Conservation (phyloP, 2,329 filamentous ascomycete species). For the Pseudogymnoascus sp. region DNA sequence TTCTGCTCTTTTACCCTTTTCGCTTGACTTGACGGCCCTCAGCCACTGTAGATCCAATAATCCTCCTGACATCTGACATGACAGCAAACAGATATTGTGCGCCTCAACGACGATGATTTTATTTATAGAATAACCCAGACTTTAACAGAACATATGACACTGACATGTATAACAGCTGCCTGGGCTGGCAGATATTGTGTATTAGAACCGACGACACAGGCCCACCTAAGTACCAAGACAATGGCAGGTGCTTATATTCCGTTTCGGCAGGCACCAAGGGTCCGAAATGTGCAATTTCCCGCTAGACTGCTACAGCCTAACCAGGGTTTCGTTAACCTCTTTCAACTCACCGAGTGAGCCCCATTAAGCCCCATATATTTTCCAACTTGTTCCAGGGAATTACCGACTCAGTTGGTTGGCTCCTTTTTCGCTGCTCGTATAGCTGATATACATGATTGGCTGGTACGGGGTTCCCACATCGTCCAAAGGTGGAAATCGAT, state of each 20-base stretch:
- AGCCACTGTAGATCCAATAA: not conserved
- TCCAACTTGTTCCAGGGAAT: not conserved
- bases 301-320: not conserved
- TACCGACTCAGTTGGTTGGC: not conserved
- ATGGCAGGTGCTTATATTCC: not conserved
- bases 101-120: not conserved
- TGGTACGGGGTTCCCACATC: not conserved
- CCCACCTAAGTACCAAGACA: not conserved
- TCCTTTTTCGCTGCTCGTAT: not conserved
- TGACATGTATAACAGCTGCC: not conserved
- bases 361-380: not conserved
- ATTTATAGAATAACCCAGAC: no score
- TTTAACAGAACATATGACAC: not conserved
- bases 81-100: not conserved
- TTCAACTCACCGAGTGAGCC: not conserved
- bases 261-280: not conserved
- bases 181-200: not conserved
- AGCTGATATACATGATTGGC: not conserved
- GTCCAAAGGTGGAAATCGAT: not conserved
- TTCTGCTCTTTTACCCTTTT: not conserved
- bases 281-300: not conserved
- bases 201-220: not conserved
- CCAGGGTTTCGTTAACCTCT: not conserved
- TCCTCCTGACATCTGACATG: not conserved
- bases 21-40: not conserved